Evolutionary conservation across 345 rosid genomes (phyloP), one percentile per base, ranked within the genome.

Genomic region (Angophora floribunda): DNA sequence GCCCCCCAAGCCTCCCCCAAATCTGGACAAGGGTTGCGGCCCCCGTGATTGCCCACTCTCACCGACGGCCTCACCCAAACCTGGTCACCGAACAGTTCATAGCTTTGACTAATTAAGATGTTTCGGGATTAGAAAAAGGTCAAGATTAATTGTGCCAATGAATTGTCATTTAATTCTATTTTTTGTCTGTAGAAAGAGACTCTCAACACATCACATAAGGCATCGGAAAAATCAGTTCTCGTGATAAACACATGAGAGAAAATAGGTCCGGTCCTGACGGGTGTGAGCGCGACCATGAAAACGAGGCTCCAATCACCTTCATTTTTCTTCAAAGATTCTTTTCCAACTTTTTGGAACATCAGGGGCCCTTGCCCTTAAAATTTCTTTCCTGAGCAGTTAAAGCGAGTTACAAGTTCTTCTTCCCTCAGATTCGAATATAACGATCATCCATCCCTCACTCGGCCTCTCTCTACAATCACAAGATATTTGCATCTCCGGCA

Each of bases 61-160:
- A 36, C 41, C 41, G 41, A 4, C 41, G 41, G 41, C 41, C 41
- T 36, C 4, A 36, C 41, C 41, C 41, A 36, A 36, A 36, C 13
- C 91, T 61, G 19, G 53, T 90, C 85, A 90, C 90, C 2, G 90
- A 90, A 59, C 86, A 32, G 82, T 86, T 82, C 63, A 45, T 61
- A 44, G 55, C 55, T 57, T 55, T 86, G 61, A 51, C 87, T 22
- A 9, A 55, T 32, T 47, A 30, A 52, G 21, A 86, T 4, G 13
- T 30, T 30, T 86, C 30, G n/a, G 36, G 47, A 30, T 41, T 19
- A 30, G 59, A 30, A 36, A 44, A 7, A 86, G 45, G 63, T 7
- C 22, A 17, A 7, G 4, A 86, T 13, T 86, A 52, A 44, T 22
- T 14, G 57, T 26, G 59, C 78, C 78, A 15, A 65, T 65, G 44